Evolutionary conservation across 306 rosid species (phyloP).

Genomic region (Oemleria cerasiformis): DNA sequence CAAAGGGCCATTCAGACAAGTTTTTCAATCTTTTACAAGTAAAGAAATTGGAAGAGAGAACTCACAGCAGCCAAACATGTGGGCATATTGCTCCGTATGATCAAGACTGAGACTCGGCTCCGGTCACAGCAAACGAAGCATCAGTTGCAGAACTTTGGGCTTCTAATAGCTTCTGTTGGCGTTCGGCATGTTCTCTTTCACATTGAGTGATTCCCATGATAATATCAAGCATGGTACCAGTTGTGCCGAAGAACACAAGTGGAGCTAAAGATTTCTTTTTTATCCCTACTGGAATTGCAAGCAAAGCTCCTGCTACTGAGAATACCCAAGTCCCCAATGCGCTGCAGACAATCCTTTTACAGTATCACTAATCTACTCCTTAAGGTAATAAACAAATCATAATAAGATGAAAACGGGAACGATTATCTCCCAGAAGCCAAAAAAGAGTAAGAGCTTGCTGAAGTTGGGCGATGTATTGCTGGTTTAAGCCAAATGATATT

Average conservation of each 20-base stretch:
- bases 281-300: constrained; percentile 94
- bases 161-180: constrained; percentile 76
- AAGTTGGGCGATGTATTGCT: neutral
- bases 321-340: constrained; percentile 96
- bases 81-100: neutral
- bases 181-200: constrained; percentile 90
- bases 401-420: neutral
- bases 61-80: neutral
- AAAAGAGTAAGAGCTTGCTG: neutral
- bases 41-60: constrained; percentile 1
- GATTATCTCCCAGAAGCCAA: neutral
- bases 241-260: constrained; percentile 91
- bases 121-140: constrained; percentile 31
- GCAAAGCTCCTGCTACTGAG: constrained; percentile 88
- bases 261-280: constrained; percentile 87
- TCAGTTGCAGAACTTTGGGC: constrained; percentile 48
- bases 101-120: constrained; percentile 38
- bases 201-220: constrained; percentile 78
- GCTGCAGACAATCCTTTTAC: constrained; percentile 39
- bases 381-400: neutral
- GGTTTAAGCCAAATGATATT: neutral
- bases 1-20: neutral
- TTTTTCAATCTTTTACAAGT: neutral
- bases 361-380: constrained; percentile 13
- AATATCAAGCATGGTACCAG: constrained; percentile 93